A percentile compares a stretch with the other conserved stretches of the same genome.
Conservation (phyloP, 176 grass and related monocot genomes). For the Phragmites australis region DNA sequence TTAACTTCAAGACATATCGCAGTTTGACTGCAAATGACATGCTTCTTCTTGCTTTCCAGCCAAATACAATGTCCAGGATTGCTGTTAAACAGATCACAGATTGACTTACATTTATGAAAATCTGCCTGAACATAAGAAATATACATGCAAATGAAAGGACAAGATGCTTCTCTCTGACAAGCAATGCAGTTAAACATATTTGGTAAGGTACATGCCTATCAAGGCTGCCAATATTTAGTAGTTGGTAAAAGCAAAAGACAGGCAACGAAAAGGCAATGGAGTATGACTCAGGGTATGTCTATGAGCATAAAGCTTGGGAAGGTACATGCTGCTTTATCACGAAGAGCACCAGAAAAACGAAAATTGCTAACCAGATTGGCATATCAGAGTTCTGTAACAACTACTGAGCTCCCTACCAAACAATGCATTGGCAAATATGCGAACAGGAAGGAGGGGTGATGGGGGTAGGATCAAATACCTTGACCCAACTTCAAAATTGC, state of each 20-base stretch:
- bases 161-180: neutral
- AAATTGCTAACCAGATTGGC: slow-evolving; percentile 1
- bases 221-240: neutral
- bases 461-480: slow-evolving; percentile 50
- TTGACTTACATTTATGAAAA: neutral
- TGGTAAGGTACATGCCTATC: neutral
- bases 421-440: neutral
- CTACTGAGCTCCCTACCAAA: slow-evolving; percentile 19
- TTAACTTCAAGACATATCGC: slow-evolving; percentile 89
- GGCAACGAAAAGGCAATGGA: neutral
- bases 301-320: neutral
- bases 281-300: neutral
- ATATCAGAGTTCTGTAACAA: neutral
- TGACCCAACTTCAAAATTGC: slow-evolving; percentile 85
- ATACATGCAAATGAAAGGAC: neutral
- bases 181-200: neutral
- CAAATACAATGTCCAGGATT: slow-evolving; percentile 81
- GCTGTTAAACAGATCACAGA: slow-evolving; percentile 42
- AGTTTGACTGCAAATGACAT: slow-evolving; percentile 89
- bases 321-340: neutral
- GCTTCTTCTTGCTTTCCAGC: slow-evolving; percentile 97
- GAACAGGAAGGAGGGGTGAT: neutral
- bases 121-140: neutral
- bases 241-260: slow-evolving; percentile 28
- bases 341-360: neutral